phyloP scores from a whole-genome alignment of 2,329 filamentous ascomycete species.

The Colletotrichum lini region DNA sequence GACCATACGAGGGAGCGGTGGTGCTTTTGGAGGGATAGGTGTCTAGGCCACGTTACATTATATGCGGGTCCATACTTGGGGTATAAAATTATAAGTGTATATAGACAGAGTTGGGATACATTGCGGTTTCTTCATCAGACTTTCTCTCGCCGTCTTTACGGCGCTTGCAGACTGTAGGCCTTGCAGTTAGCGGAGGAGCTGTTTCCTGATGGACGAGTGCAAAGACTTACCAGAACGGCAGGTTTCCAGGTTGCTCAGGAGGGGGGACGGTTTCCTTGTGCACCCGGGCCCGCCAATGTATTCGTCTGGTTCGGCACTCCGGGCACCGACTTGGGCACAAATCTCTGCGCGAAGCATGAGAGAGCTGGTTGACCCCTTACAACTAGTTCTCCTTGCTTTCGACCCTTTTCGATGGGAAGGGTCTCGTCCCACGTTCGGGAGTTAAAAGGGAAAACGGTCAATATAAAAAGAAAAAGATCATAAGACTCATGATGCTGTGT shows the following conservation, averaged over 20 bases:
- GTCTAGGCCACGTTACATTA: too few species aligned
- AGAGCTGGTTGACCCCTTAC: neutral
- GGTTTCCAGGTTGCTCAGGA: neutral
- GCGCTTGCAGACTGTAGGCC: neutral
- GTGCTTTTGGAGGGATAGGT: conserved; percentile 48
- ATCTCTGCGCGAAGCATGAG: neutral
- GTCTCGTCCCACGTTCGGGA: neutral
- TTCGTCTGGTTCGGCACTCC: neutral
- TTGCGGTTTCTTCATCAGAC: neutral
- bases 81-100: neutral
- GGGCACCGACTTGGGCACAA: neutral
- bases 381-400: neutral
- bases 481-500: neutral
- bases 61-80: neutral
- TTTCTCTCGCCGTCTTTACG: neutral
- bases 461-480: too few species aligned
- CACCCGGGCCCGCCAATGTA: neutral
- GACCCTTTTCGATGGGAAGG: too few species aligned
- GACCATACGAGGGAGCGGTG: conserved; percentile 55
- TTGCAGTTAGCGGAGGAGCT: neutral
- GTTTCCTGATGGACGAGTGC: neutral
- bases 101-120: conserved; percentile 10
- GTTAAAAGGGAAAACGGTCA: too few species aligned
- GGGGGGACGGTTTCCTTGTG: neutral
- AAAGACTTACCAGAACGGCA: neutral